phyloP scores from a whole-genome alignment of 2,329 filamentous ascomycete genomes.

The Sarocladium brachiariae region DNA sequence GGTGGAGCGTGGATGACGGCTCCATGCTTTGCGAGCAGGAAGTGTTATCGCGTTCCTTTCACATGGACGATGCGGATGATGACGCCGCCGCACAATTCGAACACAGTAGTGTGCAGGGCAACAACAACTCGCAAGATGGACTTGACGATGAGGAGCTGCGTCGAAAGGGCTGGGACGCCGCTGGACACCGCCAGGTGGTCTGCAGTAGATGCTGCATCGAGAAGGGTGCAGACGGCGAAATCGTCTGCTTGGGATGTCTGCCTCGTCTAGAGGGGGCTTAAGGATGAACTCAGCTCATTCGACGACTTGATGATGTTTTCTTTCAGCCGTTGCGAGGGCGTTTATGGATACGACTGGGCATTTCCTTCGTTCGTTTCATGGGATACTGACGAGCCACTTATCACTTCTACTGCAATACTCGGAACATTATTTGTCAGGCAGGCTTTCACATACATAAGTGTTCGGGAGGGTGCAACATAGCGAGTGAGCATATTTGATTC shows the following conservation, averaged over 20 bases:
- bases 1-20: slow-evolving; percentile 29
- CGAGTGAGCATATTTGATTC: not conserved
- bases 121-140: slow-evolving; percentile 8
- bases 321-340: not conserved
- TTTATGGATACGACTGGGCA: not conserved
- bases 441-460: not conserved
- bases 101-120: slow-evolving; percentile 3
- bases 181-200: slow-evolving; percentile 45
- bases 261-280: slow-evolving; percentile 33
- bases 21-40: slow-evolving; percentile 25
- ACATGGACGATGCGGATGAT: slow-evolving; percentile 43
- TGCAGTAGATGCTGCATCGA: slow-evolving; percentile 67
- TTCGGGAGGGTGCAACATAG: not conserved
- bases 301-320: not conserved
- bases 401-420: too few species aligned
- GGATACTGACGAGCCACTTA: too few species aligned
- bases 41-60: slow-evolving; percentile 36
- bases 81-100: slow-evolving; percentile 10
- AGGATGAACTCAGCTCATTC: not conserved
- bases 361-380: too few species aligned
- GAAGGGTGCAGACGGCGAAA: slow-evolving; percentile 54
- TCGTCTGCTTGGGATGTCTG: slow-evolving; percentile 59
- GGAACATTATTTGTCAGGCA: not conserved
- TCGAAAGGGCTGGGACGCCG: slow-evolving; percentile 28
- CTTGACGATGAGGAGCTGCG: slow-evolving; percentile 4